These are phyloP conservation scores for Xylaria digitata DNA, from an alignment of 2,329 filamentous ascomycete species.

Conservation along the genomic window DNA sequence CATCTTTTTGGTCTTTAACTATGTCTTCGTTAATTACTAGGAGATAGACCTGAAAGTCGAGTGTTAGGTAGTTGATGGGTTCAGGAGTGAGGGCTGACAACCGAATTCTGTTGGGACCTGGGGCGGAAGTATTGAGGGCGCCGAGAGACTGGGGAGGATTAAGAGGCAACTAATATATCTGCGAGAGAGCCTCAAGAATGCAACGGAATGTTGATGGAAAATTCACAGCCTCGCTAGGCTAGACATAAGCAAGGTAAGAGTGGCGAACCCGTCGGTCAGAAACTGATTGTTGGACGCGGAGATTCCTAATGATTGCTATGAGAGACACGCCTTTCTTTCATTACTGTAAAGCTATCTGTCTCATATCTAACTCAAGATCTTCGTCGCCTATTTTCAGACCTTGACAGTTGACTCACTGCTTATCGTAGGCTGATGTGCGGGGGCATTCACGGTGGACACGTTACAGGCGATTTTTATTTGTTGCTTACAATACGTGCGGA, in stretches of 20 bases:
- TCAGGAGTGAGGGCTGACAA: neutral
- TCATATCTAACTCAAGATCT: neutral
- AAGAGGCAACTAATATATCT: neutral
- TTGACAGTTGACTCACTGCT: too few relatives aligned
- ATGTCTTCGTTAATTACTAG: neutral
- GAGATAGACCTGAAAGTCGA: neutral
- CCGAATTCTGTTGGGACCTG: too few relatives aligned
- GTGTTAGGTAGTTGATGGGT: neutral
- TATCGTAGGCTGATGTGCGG: too few relatives aligned
- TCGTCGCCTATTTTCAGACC: too few relatives aligned
- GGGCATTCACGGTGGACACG: too few relatives aligned
- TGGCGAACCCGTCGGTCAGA: conserved; percentile 11
- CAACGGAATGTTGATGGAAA: neutral
- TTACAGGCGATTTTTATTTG: too few relatives aligned
- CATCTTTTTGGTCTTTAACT: conserved; percentile 27
- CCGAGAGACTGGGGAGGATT: neutral
- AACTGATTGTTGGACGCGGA: neutral
- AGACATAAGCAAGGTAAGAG: neutral
- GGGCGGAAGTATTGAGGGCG: neutral
- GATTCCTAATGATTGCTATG: too few relatives aligned
- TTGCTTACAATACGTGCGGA: neutral
- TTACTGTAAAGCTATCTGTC: neutral
- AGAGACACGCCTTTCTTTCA: neutral
- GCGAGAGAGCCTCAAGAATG: neutral
- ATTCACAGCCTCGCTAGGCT: neutral